Conservation (phyloP, 345 rosid genomes). For the Cardamine occulta region DNA sequence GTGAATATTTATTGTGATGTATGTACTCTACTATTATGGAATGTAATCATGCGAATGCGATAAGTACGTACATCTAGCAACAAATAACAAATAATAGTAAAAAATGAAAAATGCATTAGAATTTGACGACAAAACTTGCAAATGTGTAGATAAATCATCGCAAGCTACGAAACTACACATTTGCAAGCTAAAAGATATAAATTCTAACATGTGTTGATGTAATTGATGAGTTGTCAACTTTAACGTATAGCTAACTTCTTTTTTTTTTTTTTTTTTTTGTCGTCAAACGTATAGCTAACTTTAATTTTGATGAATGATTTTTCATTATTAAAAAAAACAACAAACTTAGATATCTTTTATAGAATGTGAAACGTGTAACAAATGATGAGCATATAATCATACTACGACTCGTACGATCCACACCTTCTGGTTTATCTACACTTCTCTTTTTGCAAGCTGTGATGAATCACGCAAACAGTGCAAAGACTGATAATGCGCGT, state of each 20-base stretch:
- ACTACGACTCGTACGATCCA: not conserved
- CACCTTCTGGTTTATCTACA: not conserved
- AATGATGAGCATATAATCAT: not conserved
- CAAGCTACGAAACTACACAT: not conserved
- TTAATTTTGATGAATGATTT: not conserved
- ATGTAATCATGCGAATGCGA: not conserved
- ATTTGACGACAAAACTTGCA: no score
- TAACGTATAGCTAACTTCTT: not conserved
- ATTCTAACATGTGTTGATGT: conserved; percentile 2
- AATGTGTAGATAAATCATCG: not conserved
- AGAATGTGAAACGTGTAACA: conserved; percentile 6
- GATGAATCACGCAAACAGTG: not conserved
- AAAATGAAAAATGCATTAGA: not conserved
- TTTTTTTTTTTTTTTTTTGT: no score
- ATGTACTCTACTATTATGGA: not conserved
- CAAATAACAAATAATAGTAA: not conserved
- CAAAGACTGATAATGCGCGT: conserved; percentile 1
- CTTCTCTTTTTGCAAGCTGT: conserved; percentile 3
- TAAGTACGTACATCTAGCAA: not conserved
- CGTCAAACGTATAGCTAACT: not conserved
- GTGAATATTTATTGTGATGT: no score
- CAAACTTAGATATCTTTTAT: not conserved
- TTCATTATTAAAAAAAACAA: no score
- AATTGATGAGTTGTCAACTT: conserved; percentile 3
- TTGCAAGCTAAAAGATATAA: not conserved